Conservation (phyloP, 176 grass and related monocot genomes). For the Melocanna baccifera region DNA sequence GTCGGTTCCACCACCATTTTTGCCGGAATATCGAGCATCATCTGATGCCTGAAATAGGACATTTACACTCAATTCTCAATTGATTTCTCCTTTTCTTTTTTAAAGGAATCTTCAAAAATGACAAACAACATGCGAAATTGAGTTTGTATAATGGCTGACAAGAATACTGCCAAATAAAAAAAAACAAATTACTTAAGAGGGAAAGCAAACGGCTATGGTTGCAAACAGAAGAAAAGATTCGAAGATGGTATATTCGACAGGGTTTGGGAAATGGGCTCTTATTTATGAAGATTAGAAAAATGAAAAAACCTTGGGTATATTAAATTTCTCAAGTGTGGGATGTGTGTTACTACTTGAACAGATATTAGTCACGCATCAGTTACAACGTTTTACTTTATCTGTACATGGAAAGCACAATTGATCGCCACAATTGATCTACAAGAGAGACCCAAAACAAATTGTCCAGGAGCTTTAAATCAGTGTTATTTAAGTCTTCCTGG, state of each 20-base stretch:
- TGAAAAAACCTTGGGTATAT: not conserved
- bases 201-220: not conserved
- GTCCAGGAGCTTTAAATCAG: not conserved
- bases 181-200: not conserved
- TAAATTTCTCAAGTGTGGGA: not conserved
- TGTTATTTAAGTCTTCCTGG: not conserved
- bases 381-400: not conserved
- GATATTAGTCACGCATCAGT: not conserved
- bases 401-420: not conserved
- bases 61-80: not conserved
- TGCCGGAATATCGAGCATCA: conserved; percentile 38
- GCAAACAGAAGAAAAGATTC: not conserved
- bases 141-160: not conserved
- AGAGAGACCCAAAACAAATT: not conserved
- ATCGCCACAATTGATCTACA: not conserved
- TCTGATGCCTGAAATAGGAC: conserved; percentile 54
- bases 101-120: not conserved
- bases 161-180: not conserved
- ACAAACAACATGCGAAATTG: not conserved
- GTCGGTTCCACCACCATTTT: conserved; percentile 51
- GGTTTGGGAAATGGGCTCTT: not conserved
- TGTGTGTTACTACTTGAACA: not conserved
- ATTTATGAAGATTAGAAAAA: not conserved
- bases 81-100: not conserved
- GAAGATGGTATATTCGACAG: not conserved